These are phyloP conservation scores for Thielaviopsis populi DNA, from an alignment of 2,329 filamentous ascomycete species.

Conservation along the genomic window DNA sequence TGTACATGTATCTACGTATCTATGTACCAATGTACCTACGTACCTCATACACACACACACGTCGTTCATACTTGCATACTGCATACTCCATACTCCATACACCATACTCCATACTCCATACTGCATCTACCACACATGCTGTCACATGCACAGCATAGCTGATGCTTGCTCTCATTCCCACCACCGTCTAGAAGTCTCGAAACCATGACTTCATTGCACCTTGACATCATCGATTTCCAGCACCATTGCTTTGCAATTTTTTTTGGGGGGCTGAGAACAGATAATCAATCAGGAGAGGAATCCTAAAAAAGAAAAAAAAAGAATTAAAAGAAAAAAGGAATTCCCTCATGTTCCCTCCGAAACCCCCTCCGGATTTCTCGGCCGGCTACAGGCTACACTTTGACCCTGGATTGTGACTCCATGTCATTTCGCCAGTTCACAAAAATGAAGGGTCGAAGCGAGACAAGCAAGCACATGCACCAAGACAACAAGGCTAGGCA, in stretches of 20 bases:
- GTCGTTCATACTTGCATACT: not conserved
- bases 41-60: too few relatives aligned
- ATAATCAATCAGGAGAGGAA: not conserved
- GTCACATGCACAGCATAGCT: not conserved
- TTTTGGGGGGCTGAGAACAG: not conserved
- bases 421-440: not conserved
- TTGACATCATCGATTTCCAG: not conserved
- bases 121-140: not conserved
- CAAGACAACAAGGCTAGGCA: not conserved
- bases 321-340: not conserved
- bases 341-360: not conserved
- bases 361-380: not conserved
- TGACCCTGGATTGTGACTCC: not conserved
- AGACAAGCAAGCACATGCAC: too few relatives aligned
- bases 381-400: not conserved
- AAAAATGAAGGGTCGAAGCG: not conserved
- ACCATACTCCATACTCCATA: too few relatives aligned
- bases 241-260: not conserved
- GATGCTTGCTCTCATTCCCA: not conserved
- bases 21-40: too few relatives aligned
- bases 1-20: not conserved
- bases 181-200: not conserved
- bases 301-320: not conserved
- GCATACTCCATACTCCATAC: too few relatives aligned
- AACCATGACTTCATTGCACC: not conserved